Evolutionary conservation across 2,329 filamentous ascomycete species (phyloP).

Genomic region (Colletotrichum orbiculare): DNA sequence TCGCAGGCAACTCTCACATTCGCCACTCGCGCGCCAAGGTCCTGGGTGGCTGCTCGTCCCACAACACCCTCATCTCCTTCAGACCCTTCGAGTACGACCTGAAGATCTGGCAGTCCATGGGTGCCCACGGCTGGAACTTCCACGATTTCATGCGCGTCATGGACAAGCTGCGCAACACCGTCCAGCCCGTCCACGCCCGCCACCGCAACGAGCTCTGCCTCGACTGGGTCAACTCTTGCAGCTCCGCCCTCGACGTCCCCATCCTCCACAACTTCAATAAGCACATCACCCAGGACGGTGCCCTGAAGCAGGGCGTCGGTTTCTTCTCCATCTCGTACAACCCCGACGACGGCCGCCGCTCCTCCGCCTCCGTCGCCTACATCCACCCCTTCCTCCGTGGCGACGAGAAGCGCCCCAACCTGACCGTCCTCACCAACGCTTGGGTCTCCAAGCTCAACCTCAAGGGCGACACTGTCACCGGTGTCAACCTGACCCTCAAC

Average conservation of each 20-base stretch:
- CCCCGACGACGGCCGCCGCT: slow-evolving; percentile 85
- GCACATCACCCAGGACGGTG: slow-evolving; percentile 79
- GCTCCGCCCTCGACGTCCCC: slow-evolving; percentile 81
- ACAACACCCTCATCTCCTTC: slow-evolving; percentile 95
- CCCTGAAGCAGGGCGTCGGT: slow-evolving; percentile 80
- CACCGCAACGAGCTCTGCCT: slow-evolving; percentile 92
- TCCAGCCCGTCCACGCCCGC: slow-evolving; percentile 86
- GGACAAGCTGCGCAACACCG: slow-evolving; percentile 88
- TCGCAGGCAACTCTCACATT: slow-evolving; percentile 85
- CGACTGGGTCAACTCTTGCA: slow-evolving; percentile 88
- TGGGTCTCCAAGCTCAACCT: slow-evolving; percentile 89
- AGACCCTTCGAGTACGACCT: slow-evolving; percentile 90
- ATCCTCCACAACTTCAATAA: slow-evolving; percentile 88
- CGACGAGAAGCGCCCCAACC: slow-evolving; percentile 83
- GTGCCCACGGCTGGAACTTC: slow-evolving; percentile 88
- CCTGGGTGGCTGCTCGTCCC: slow-evolving; percentile 89
- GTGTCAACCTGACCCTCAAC: slow-evolving; percentile 73
- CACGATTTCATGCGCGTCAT: slow-evolving; percentile 84
- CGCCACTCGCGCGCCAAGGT: slow-evolving; percentile 93
- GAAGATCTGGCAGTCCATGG: slow-evolving; percentile 83
- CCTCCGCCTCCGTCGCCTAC: slow-evolving; percentile 90
- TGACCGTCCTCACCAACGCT: slow-evolving; percentile 87
- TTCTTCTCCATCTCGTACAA: slow-evolving; percentile 95
- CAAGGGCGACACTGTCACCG: slow-evolving; percentile 74
- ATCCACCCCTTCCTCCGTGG: slow-evolving; percentile 90